Evolutionary conservation across 371 early-diverging fungal genomes (phyloP), one percentile per base, ranked within the genome.

Genomic region (Nosema muscidifuracis): DNA sequence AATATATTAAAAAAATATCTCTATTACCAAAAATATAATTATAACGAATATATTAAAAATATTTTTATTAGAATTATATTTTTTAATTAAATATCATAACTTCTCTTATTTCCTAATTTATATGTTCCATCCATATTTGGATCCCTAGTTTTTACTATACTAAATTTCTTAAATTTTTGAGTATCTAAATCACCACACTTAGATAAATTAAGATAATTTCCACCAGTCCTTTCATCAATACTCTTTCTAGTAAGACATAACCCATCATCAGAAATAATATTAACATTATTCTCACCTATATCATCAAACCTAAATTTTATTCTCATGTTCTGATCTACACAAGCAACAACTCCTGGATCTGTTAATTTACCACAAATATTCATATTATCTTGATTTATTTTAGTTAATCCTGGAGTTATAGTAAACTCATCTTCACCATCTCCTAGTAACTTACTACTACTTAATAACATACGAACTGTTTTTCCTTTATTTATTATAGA

Each of bases 261-360:
- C 3, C n/a, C 20, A n/a, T 47, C 47, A n/a, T 47, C 47, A 47
- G 47, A 47, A 47, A 47, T 47, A 13, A 47, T n/a, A 47, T 47
- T 47, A 12, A 10, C 13, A n/a, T n/a, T 10, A 47, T 47, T 47
- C 6, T 20, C n/a, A n/a, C n/a, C n/a, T 12, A n/a, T 7, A 38
- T 13, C 7, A 7, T 7, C 38, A 38, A 47, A 47, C 4, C 6
- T 47, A 47, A 47, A 47, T 3, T n/a, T 6, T 4, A 47, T 47
- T 47, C 20, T 6, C n/a, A 10, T 47, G 6, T 20, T n/a, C 4
- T 47, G 13, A n/a, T 13, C 4, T 47, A 6, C n/a, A 47, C 47
- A 47, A 47, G 47, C 6, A 6, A 47, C 13, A 12, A 47, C 20
- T n/a, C 20, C 47, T n/a, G 13, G 18, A n/a, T 47, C 47, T 3